A percentile compares a stretch with the other conserved stretches of the same genome.
Evolutionary conservation across 306 rosid species (phyloP).

Genomic region (Begonia masoniana): DNA sequence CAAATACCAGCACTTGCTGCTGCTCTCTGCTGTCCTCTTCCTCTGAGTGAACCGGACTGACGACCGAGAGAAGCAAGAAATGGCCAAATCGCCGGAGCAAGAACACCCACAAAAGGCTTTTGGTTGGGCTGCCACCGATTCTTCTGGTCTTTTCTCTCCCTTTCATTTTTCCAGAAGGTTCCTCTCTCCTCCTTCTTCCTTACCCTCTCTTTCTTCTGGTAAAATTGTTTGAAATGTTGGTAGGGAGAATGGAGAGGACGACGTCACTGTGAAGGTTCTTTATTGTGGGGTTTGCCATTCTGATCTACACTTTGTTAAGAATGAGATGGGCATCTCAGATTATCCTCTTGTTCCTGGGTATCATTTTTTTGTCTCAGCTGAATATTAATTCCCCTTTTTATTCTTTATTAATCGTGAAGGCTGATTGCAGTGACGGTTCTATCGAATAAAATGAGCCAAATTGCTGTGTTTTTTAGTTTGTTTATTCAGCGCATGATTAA

Average conservation of each 20-base stretch:
- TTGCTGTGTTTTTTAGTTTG: background rate
- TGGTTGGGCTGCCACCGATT: constrained; percentile 32
- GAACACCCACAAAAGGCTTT: constrained; percentile 25
- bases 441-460: too few relatives aligned
- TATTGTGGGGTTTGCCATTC: constrained; percentile 93
- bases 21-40: too few relatives aligned
- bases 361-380: background rate
- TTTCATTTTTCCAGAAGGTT: constrained; percentile 30
- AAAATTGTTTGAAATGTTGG: constrained; percentile 1
- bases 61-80: background rate
- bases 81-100: constrained; percentile 26
- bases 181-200: background rate
- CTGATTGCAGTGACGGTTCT: too few relatives aligned
- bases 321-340: constrained; percentile 72
- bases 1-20: too few relatives aligned
- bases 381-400: background rate
- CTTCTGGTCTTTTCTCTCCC: constrained; percentile 24
- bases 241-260: constrained; percentile 70
- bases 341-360: constrained; percentile 95
- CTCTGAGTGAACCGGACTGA: too few relatives aligned
- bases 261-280: constrained; percentile 55
- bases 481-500: too few relatives aligned
- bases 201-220: background rate
- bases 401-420: background rate
- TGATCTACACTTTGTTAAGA: constrained; percentile 57